A percentile compares a stretch with the other conserved stretches of the same genome.
These are phyloP conservation scores for Carex arenaria DNA, from an alignment of 202 grass and related monocot species.

Conservation along the genomic window DNA sequence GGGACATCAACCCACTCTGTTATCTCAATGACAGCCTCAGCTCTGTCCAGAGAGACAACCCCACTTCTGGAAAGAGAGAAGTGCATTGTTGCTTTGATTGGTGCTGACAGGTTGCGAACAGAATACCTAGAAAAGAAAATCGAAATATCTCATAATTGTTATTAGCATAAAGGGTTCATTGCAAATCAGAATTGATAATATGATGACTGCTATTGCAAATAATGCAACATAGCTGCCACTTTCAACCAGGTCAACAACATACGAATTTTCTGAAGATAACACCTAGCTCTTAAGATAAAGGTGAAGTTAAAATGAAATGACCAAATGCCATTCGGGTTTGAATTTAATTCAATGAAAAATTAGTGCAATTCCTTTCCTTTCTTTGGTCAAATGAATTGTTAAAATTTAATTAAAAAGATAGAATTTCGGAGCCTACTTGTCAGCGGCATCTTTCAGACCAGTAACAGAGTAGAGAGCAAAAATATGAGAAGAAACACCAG, in stretches of 20 bases:
- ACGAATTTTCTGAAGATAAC: background rate
- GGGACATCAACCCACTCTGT: slow-evolving; percentile 95
- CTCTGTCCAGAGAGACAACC: slow-evolving; percentile 85
- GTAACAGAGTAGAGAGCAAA: slow-evolving; percentile 74
- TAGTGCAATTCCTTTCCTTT: background rate
- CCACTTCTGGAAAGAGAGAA: slow-evolving; percentile 99
- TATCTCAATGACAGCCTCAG: slow-evolving; percentile 96
- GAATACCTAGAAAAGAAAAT: slow-evolving; percentile 57
- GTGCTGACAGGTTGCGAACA: slow-evolving; percentile 81
- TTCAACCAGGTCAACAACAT: background rate
- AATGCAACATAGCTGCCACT: background rate
- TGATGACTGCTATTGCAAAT: slow-evolving; percentile 6
- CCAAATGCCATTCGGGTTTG: background rate
- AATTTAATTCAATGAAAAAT: background rate
- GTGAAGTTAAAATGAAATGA: background rate
- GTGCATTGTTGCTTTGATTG: slow-evolving; percentile 96
- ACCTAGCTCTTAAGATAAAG: background rate
- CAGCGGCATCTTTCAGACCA: slow-evolving; percentile 74
- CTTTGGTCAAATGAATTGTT: background rate
- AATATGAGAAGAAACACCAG: slow-evolving; percentile 63
- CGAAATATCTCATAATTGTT: background rate
- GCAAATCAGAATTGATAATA: slow-evolving; percentile 3
- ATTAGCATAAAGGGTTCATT: background rate
- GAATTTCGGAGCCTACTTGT: slow-evolving; percentile 48
- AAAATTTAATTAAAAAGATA: slow-evolving; percentile 4